Evolutionary conservation across 768 basidiomycete genomes (phyloP), one percentile per base, ranked within the genome.

Genomic region (Pleurotus giganteus): DNA sequence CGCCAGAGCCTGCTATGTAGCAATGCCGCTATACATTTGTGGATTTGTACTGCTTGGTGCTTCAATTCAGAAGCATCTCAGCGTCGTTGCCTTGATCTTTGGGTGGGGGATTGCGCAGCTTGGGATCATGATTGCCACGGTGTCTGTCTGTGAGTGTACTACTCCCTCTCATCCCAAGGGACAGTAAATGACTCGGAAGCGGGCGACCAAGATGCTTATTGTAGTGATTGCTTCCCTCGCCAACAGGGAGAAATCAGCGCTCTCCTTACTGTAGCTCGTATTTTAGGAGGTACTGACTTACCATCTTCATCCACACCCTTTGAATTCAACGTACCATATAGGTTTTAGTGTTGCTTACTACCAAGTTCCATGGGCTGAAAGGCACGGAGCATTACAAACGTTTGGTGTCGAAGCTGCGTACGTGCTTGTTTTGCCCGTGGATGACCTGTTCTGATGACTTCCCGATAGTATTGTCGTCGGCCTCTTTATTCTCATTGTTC

Each of bases 281-380:
- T 70, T 1, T 69, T 85, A 17, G 83, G 83, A 32, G 83, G 76
- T 72, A 57, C 19, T 19, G 13, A 45, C 4, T 31, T 11, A 13
- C 6, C 23, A 26, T 37, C n/a, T 41, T 50, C 13, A 21, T 44
- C 11, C 7, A 23, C 8, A 26, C 8, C 19, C 11, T 36, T 27
- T 46, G 17, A 24, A 28, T 51, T 12, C 19, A 23, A 9, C 32
- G n/a, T 21, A 17, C 36, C 26, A 17, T 29, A 1, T 37, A 74
- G 77, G 84, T 2, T 86, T 86, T 62, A 76, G 76, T 45, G 84
- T 87, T 19, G 81, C 85, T 1, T 86, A 81, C 66, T 87, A 81
- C 65, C 84, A 87, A 63, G 76, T 86, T 2, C 81, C 81, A 4
- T 86, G 85, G 85, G 83, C 84, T 4, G 62, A 67, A 26, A 82